A percentile compares a stretch with the other conserved stretches of the same genome.
phyloP scores from a whole-genome alignment of 495 filamentous ascomycete species.

The Aspergillus indologenus region DNA sequence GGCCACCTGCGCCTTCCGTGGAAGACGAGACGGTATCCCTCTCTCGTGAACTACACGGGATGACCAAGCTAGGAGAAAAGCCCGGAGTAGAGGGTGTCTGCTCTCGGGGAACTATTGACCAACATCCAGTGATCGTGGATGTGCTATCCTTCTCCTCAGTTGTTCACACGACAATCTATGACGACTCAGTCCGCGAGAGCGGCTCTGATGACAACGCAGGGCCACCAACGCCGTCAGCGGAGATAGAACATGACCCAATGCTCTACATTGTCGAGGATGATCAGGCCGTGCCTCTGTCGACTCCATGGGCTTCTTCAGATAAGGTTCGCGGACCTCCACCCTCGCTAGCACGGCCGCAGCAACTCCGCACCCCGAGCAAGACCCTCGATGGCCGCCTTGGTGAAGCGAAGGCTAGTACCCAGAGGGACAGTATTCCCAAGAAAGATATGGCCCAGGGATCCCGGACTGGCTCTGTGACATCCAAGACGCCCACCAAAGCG shows the following conservation, averaged over 20 bases:
- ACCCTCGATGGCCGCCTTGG: not conserved
- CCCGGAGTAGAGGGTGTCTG: slow-evolving; percentile 39
- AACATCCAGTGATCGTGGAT: slow-evolving; percentile 43
- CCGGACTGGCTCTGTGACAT: not conserved
- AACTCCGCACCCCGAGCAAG: not conserved
- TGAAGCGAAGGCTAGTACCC: not conserved
- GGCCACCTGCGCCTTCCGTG: slow-evolving; percentile 43
- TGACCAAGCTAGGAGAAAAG: slow-evolving; percentile 31
- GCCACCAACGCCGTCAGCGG: slow-evolving; percentile 32
- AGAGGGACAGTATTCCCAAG: slow-evolving; percentile 2
- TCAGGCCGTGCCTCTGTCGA: slow-evolving; percentile 5
- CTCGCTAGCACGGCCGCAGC: not conserved
- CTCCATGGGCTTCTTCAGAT: slow-evolving; percentile 16
- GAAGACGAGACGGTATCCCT: slow-evolving; percentile 46
- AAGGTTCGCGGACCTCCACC: not conserved
- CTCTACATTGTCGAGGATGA: slow-evolving; percentile 13
- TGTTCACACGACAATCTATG: slow-evolving; percentile 9
- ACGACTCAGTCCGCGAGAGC: slow-evolving; percentile 20
- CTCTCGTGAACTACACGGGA: slow-evolving; percentile 38
- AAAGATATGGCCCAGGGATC: not conserved
- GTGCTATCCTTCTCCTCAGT: slow-evolving; percentile 18
- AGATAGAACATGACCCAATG: slow-evolving; percentile 19
- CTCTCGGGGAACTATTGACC: slow-evolving; percentile 43
- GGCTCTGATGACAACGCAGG: slow-evolving; percentile 37
- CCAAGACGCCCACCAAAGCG: not conserved